A percentile compares a stretch with the other conserved stretches of the same genome.
Evolutionary conservation across 2,329 filamentous ascomycete species (phyloP).

Genomic region (Epichloe coenophiala): DNA sequence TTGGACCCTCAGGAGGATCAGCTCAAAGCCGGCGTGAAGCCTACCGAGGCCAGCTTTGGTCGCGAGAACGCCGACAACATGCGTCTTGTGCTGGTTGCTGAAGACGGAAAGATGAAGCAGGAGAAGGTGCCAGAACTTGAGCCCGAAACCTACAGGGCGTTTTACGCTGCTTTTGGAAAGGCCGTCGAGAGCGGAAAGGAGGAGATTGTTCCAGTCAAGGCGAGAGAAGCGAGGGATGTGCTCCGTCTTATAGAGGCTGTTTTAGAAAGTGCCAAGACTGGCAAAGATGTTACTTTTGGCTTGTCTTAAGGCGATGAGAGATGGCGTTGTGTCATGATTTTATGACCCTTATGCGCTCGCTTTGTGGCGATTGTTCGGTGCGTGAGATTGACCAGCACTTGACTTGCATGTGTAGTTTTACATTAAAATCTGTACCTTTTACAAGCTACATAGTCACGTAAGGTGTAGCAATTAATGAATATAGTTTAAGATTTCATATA

Average conservation of each 20-base stretch:
- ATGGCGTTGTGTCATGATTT: too few relatives aligned
- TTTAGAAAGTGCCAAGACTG: conserved; percentile 34
- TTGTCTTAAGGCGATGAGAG: too few relatives aligned
- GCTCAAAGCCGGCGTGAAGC: conserved; percentile 48
- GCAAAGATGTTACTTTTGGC: conserved; percentile 27
- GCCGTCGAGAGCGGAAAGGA: conserved; percentile 34
- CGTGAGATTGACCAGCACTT: too few relatives aligned
- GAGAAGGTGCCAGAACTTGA: conserved; percentile 42
- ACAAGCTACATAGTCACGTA: too few relatives aligned
- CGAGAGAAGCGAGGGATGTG: conserved; percentile 37
- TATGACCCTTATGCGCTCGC: too few relatives aligned
- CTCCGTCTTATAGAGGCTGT: conserved; percentile 39
- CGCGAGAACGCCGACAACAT: conserved; percentile 48
- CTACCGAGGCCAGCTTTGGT: conserved; percentile 50
- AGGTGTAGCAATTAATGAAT: too few relatives aligned
- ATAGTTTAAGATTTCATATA: too few relatives aligned
- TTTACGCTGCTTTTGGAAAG: conserved; percentile 44
- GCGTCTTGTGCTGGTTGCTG: conserved; percentile 40
- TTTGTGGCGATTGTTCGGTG: too few relatives aligned
- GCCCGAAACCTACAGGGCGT: conserved; percentile 53
- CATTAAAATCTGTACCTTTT: too few relatives aligned
- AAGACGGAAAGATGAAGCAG: conserved; percentile 35
- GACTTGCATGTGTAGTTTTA: too few relatives aligned
- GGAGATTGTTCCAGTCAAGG: conserved; percentile 38
- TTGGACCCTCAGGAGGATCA: conserved; percentile 68